Evolutionary conservation across 108 stramenopile genomes (phyloP), one percentile per base, ranked within the genome.

Genomic region (Nitzschia sp.): DNA sequence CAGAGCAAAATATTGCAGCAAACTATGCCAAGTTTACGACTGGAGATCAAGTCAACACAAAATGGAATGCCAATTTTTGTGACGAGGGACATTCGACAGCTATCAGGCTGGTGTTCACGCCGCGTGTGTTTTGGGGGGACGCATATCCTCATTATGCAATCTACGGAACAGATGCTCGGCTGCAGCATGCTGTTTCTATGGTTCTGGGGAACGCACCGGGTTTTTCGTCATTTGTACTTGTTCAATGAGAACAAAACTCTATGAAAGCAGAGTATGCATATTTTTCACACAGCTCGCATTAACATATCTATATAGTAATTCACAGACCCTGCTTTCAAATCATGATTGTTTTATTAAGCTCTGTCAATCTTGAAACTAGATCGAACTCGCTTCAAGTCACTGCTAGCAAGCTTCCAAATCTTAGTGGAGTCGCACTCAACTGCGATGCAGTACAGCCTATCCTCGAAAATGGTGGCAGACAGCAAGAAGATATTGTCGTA

Each of bases 31-130:
- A 71, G 90, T 92, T 0, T 92, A 89, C 66, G 93, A 95, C 72
- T 95, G 93, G 93, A 77, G 93, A 69, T 86, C 85, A n/a, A 89
- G 88, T 48, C 84, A 83, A 53, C 91, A 95, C 77, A 95, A 95
- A 68, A 85, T 76, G 70, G 93, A 90, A 52, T 95, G 93, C 41
- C 90, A 87, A 46, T 94, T 87, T 77, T 77, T 94, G 68, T 87
- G 60, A 82, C 21, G 30, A 56, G 31, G 64, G 63, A 34, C 46
- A 63, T 47, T 63, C 45, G 45, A 46, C 45, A 48, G 46, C 22
- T 48, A n/a, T 30, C 6, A 47, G 46, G 63, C 36, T 48, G 63
- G 63, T 63, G 38, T 35, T 26, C 63, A 13, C 45, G 29, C 23
- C 25, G 27, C 38, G 19, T 63, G 46, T 63, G 2, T n/a, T 17